Evolutionary conservation across 1,139 yeast species (phyloP).

Genomic region (Candida glucosophila): DNA sequence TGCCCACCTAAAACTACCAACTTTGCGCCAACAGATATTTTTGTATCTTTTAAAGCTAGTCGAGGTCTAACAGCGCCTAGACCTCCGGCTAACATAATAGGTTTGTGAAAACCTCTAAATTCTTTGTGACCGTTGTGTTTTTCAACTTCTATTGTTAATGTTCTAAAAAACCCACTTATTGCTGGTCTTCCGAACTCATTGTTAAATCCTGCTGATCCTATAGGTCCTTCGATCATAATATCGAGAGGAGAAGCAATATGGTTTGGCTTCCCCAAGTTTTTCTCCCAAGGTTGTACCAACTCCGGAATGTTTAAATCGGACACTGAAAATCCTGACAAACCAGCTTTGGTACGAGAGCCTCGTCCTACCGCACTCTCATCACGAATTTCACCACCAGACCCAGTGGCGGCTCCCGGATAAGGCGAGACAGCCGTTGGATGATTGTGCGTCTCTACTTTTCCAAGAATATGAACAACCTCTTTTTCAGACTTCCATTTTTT

Average conservation of each 20-base stretch:
- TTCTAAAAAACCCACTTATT: constrained; percentile 93
- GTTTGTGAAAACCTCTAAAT: constrained; percentile 95
- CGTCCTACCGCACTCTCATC: constrained; percentile 99
- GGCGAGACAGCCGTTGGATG: constrained; percentile 99
- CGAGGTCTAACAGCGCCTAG: constrained; percentile 94
- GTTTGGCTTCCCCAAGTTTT: constrained; percentile 73
- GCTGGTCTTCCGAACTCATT: constrained; percentile 99
- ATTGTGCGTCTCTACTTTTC: constrained; percentile 97
- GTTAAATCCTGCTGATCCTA: constrained; percentile 97
- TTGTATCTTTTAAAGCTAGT: constrained; percentile 79
- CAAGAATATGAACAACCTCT: constrained; percentile 81
- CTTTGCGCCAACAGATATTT: constrained; percentile 87
- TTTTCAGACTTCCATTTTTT: constrained; percentile 66
- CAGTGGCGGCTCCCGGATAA: constrained; percentile 98
- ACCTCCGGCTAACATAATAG: constrained; percentile 99
- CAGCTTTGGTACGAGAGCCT: constrained; percentile 96
- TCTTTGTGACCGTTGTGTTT: constrained; percentile 59
- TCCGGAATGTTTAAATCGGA: constrained; percentile 85
- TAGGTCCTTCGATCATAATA: constrained; percentile 95
- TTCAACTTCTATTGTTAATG: constrained; percentile 72
- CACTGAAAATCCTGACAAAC: constrained; percentile 87
- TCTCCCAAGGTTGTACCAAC: constrained; percentile 91
- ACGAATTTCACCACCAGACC: constrained; percentile 99
- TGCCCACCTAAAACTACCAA: constrained; percentile 96
- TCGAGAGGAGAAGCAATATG: constrained; percentile 92